phyloP scores from a whole-genome alignment of 2,329 filamentous ascomycete species.

The Cercospora berteroae region DNA sequence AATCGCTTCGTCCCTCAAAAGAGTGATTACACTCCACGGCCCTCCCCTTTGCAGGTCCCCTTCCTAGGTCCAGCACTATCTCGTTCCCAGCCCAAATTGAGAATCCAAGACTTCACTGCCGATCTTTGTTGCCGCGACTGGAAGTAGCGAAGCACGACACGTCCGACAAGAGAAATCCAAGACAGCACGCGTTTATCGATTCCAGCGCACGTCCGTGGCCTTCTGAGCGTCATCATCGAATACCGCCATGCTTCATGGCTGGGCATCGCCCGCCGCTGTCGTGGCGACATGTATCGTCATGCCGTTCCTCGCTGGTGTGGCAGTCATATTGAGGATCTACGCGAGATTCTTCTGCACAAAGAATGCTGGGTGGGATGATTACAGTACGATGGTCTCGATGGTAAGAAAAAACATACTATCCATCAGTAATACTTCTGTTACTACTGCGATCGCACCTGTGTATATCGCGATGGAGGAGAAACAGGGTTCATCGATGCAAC shows the following conservation, averaged over 20 bases:
- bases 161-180: not conserved
- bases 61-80: not conserved
- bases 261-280: slow-evolving; percentile 13
- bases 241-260: slow-evolving; percentile 11
- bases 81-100: not conserved
- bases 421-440: not conserved
- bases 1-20: not conserved
- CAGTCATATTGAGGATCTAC: slow-evolving; percentile 21
- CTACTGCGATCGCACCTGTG: not conserved
- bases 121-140: not conserved
- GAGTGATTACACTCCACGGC: not conserved
- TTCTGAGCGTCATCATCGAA: not conserved
- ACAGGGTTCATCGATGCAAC: not conserved
- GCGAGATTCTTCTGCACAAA: slow-evolving; percentile 22
- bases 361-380: slow-evolving; percentile 26
- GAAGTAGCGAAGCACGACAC: not conserved
- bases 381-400: slow-evolving; percentile 20
- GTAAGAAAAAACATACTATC: not conserved
- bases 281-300: slow-evolving; percentile 6
- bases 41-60: not conserved
- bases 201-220: not conserved
- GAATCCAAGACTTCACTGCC: not conserved
- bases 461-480: not conserved
- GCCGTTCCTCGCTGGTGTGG: slow-evolving; percentile 20
- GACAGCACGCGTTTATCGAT: not conserved